A percentile compares a stretch with the other conserved stretches of the same genome.
Conservation (phyloP, 495 filamentous ascomycete genomes). For the Hypoxylon crocopeplum region DNA sequence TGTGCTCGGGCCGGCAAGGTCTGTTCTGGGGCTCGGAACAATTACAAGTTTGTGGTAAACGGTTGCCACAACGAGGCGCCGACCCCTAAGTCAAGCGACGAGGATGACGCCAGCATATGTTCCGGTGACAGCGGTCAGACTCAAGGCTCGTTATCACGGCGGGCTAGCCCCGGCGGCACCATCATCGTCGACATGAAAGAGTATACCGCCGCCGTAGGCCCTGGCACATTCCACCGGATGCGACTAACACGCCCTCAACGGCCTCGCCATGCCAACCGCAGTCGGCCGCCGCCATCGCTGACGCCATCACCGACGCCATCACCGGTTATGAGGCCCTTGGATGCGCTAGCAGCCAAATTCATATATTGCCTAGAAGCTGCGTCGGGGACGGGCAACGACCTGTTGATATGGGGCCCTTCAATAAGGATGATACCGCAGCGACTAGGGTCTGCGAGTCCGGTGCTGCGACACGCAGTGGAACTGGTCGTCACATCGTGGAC, state of each 20-base stretch:
- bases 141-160: slow-evolving; percentile 9
- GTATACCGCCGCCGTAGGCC: slow-evolving; percentile 13
- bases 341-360: slow-evolving; percentile 28
- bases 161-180: slow-evolving; percentile 4
- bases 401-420: slow-evolving; percentile 35
- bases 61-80: slow-evolving; percentile 35
- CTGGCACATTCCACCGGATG: slow-evolving; percentile 35
- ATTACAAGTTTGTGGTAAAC: slow-evolving; percentile 44
- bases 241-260: slow-evolving; percentile 20
- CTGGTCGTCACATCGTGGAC: slow-evolving; percentile 33
- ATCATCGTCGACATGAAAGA: slow-evolving; percentile 33
- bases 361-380: slow-evolving; percentile 28
- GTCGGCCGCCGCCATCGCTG: not conserved
- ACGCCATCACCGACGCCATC: slow-evolving; percentile 20
- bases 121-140: slow-evolving; percentile 5
- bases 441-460: slow-evolving; percentile 21
- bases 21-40: slow-evolving; percentile 42
- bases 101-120: slow-evolving; percentile 9
- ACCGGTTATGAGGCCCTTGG: slow-evolving; percentile 23
- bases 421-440: slow-evolving; percentile 36
- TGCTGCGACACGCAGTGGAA: slow-evolving; percentile 31
- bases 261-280: not conserved
- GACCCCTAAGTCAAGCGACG: slow-evolving; percentile 10
- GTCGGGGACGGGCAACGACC: slow-evolving; percentile 35
- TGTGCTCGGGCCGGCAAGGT: slow-evolving; percentile 45